Base-by-base conservation (phyloP, 495 filamentous ascomycete genomes). In the Hyaloscypha finlandica region DNA sequence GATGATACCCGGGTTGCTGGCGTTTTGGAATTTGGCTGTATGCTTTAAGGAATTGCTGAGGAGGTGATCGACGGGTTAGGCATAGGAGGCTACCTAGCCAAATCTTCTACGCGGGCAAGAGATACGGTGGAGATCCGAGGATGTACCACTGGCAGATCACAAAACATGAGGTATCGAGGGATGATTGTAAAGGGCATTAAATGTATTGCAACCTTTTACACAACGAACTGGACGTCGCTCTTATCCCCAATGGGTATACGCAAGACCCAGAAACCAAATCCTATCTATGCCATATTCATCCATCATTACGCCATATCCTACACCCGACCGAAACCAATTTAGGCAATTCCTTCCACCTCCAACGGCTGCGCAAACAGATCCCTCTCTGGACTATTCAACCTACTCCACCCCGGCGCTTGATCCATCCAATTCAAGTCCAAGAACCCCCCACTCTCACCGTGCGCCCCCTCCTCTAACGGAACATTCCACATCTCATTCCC, bases 401-500 rank as follows among this genome's bases (percentile, higher is more conserved):
- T 14, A 39, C 63, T 67, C 67, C 67, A 68, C 1, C 64, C 61
- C 14, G 67, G 59, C 16, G 64, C 55, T 11, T 73, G 67, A 58
- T 73, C 63, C 33, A 73, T 45, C 71, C 71, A 73, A 35, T 55
- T 68, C 71, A 73, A 68, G 58, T 73, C 71, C 35, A 70, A 37
- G 30, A 70, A 73, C 1, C 68, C 68, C 20, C 71, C 71, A 31
- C 65, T 68, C 31, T 73, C 71, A 19, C 71, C 71, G 37, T 73
- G 71, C 9, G 65, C 68, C 16, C 71, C 68, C 42, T 73, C 68
- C n/a, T 70, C 71, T 2, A 68, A 52, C 0, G 65, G 68, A 4
- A 70, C 62, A 66, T 68, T 70, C 71, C 71, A 73, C 33, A 69
- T 55, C 8, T 73, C 71, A 20, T 61, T 64, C 12, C 16, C 57